Evolutionary conservation across 768 basidiomycete genomes (phyloP).

Genomic region (Termitomyces titanicus): DNA sequence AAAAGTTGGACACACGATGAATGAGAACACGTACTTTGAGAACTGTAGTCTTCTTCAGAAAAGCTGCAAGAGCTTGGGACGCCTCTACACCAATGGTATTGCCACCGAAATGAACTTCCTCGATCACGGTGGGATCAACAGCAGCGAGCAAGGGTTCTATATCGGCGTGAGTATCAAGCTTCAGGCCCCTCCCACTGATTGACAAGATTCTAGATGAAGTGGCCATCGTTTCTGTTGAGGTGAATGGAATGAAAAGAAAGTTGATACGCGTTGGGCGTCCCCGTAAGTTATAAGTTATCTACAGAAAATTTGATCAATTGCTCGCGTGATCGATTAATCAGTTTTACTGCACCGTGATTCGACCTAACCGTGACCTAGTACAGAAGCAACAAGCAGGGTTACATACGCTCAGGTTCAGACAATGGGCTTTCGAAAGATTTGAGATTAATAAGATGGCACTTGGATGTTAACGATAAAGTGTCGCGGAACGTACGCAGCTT

Average conservation of each 20-base stretch:
- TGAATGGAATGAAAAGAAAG: background rate
- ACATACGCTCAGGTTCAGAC: too few species aligned
- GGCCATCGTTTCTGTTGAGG: constrained; percentile 16
- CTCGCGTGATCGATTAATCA: background rate
- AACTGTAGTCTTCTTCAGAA: constrained; percentile 60
- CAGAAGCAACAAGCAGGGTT: too few species aligned
- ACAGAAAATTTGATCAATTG: constrained; percentile 3
- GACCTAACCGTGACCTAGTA: too few species aligned
- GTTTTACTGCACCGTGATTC: background rate
- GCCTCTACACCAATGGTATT: constrained; percentile 95
- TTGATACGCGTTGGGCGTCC: background rate
- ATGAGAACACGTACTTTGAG: constrained; percentile 58
- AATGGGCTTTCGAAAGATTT: too few species aligned
- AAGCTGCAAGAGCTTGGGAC: constrained; percentile 77
- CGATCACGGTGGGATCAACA: constrained; percentile 61
- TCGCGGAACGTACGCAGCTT: too few species aligned
- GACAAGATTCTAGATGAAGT: constrained; percentile 35
- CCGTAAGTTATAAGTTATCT: too few species aligned
- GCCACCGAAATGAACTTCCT: constrained; percentile 91
- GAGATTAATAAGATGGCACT: too few species aligned
- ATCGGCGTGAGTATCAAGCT: constrained; percentile 73
- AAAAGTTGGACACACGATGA: background rate
- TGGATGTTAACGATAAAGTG: too few species aligned
- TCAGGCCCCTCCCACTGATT: constrained; percentile 64
- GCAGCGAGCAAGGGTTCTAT: constrained; percentile 69